A percentile compares a stretch with the other conserved stretches of the same genome.
Evolutionary conservation across 192 early-diverging fungal genomes (phyloP).

Genomic region (Rhizophagus prolifer): DNA sequence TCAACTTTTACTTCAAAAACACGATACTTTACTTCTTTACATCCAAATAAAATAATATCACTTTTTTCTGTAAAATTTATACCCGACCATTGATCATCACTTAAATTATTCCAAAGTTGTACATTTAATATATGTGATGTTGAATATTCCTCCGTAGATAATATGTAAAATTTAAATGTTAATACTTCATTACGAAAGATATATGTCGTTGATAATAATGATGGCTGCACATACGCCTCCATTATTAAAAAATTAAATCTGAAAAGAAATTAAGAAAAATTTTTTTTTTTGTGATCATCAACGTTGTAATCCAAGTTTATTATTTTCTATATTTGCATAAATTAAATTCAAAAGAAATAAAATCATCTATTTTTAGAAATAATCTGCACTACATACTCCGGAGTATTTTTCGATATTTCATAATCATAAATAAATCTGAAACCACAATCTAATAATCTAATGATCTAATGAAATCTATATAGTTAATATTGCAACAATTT

Average conservation of each 20-base stretch:
- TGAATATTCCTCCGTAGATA: background rate
- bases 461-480: too few species aligned
- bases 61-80: background rate
- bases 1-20: background rate
- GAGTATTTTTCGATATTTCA: too few species aligned
- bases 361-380: too few species aligned
- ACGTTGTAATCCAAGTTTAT: too few species aligned
- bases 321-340: too few species aligned
- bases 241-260: background rate
- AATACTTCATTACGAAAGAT: background rate
- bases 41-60: background rate
- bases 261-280: too few species aligned
- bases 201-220: background rate
- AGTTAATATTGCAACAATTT: too few species aligned
- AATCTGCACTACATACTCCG: too few species aligned
- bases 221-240: constrained; percentile 2
- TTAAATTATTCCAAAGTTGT: background rate
- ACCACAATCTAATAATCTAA: too few species aligned
- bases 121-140: background rate
- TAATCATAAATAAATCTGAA: too few species aligned
- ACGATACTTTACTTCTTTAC: background rate
- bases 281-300: too few species aligned
- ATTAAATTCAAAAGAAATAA: too few species aligned
- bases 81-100: background rate
- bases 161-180: background rate